These are phyloP conservation scores for Leccinum insolens DNA, from an alignment of 1,284 basidiomycete species.

Conservation along the genomic window DNA sequence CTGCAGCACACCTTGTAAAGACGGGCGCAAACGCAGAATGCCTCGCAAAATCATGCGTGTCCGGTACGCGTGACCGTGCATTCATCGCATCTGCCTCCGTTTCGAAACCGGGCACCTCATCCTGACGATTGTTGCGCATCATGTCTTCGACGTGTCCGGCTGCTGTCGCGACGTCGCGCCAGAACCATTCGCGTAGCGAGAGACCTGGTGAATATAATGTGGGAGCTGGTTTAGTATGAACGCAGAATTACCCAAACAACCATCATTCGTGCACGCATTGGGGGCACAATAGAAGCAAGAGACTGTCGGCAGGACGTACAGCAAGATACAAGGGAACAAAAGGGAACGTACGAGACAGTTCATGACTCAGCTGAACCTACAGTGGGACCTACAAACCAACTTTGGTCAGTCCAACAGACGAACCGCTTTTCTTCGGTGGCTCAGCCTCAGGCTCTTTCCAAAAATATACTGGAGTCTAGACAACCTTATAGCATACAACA, in stretches of 20 bases:
- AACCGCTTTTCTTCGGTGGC: no score
- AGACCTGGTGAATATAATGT: neutral
- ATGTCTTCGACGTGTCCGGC: constrained; percentile 20
- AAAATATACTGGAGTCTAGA: no score
- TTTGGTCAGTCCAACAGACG: no score
- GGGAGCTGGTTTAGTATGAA: neutral
- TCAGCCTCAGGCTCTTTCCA: no score
- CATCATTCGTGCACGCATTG: neutral
- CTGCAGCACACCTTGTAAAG: constrained; percentile 13
- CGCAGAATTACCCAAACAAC: neutral
- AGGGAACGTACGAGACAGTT: no score
- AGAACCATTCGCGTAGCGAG: neutral
- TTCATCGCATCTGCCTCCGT: neutral
- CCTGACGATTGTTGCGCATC: constrained; percentile 24
- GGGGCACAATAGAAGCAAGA: no score
- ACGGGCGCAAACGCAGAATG: constrained; percentile 27
- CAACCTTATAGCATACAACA: no score
- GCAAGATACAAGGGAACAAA: no score
- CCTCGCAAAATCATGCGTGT: constrained; percentile 19
- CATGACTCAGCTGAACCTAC: no score
- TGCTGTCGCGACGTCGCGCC: neutral
- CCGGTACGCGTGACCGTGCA: constrained; percentile 3
- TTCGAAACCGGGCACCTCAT: constrained; percentile 23
- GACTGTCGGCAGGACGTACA: no score
- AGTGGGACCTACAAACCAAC: no score